Percentiles rank a stretch among this genome's conserved stretches.
Conservation (phyloP, 176 grass and related monocot species). For the Dactylis glomerata region DNA sequence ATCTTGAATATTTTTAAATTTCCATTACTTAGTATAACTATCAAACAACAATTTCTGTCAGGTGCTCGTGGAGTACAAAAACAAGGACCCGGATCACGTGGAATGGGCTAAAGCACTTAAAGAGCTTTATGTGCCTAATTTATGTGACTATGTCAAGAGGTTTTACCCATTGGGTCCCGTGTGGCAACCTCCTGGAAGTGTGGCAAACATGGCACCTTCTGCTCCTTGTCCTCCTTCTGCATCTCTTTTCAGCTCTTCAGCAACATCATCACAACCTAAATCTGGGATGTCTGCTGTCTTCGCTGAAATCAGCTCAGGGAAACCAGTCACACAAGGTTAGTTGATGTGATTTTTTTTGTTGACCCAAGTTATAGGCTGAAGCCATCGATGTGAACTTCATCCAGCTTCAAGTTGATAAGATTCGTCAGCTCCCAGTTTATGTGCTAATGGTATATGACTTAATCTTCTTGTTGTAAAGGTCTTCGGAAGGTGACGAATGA, state of each 20-base stretch:
- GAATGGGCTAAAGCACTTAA: constrained; percentile 65
- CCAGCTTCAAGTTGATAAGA: background rate
- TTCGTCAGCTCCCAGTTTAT: background rate
- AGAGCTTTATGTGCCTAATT: constrained; percentile 46
- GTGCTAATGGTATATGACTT: background rate
- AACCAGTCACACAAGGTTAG: constrained; percentile 45
- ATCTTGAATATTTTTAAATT: background rate
- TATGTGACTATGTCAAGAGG: constrained; percentile 48
- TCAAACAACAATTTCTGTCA: constrained; percentile 3
- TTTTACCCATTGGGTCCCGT: constrained; percentile 53
- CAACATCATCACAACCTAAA: constrained; percentile 36
- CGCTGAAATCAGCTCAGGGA: constrained; percentile 50
- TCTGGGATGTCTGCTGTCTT: constrained; percentile 58
- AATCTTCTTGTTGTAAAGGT: constrained; percentile 27
- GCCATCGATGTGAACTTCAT: background rate
- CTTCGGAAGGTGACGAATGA: constrained; percentile 60
- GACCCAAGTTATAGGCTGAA: background rate
- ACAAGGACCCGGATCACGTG: constrained; percentile 50
- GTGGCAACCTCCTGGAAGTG: constrained; percentile 42
- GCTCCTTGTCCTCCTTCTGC: constrained; percentile 19
- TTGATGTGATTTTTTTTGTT: background rate
- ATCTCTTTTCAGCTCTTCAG: constrained; percentile 5
- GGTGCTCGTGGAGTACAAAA: constrained; percentile 72
- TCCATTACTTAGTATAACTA: background rate
- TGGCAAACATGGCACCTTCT: constrained; percentile 27